Evolutionary conservation across 441 rosid genomes (phyloP), one percentile per base, ranked within the genome.

Genomic region (Codiaeum variegatum): DNA sequence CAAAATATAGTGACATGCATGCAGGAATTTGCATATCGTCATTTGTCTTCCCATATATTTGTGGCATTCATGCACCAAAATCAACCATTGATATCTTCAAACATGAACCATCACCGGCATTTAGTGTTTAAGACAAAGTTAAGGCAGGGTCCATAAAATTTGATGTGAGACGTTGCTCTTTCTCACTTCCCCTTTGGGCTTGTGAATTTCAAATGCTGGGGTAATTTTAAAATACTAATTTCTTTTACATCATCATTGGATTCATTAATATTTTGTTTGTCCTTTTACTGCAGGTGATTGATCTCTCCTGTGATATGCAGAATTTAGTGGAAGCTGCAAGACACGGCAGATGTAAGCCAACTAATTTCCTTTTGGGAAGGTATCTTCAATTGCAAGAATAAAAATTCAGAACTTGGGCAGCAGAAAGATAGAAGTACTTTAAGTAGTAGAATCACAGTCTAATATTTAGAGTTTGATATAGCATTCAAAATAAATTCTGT

Each of bases 301-400:
- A 46, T 72, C 59, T 38, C 62, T 46, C 28, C 52, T 19, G 49
- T 58, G 54, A 62, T 71, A 60, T 54, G 23, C 49, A 71, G 6
- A 59, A 59, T 13, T 28, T 11, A n/a, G 21, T 8, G 24, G 51
- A 64, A 28, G 46, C 63, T 12, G 3, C 51, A 40, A 40, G 34
- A 21, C 3, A 31, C 10, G 36, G 29, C 21, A 66, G 74, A 71
- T 16, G 12, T 47, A 49, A 13, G 4, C 24, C 5, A 69, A 34
- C 15, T 42, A 24, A 40, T 70, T 69, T 42, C 24, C 28, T 58
- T 71, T 61, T 16, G 56, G n/a, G 19, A 60, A 13, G n/a, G 64
- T 29, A 60, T 29, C n/a, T 18, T 60, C 40, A 60, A 36, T 60
- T 29, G 64, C 31, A 12, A 29, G 36, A 31, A 5, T 4, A 3